Percentiles rank a stretch among this genome's conserved stretches.
phyloP scores from a whole-genome alignment of 495 filamentous ascomycete species.

The Penicillium turbatum region DNA sequence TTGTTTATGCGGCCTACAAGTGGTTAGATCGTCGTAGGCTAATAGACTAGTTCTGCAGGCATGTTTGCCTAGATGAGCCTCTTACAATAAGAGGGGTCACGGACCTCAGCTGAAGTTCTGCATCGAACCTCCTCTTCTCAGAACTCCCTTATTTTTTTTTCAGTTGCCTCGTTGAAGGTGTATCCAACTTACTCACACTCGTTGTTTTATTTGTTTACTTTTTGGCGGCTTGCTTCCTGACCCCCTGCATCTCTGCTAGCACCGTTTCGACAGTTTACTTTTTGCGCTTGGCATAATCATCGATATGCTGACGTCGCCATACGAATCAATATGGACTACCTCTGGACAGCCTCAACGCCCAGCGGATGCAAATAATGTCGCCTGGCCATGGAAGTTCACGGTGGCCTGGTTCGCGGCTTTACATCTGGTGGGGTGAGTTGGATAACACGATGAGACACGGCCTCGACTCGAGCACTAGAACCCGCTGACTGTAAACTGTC shows the following conservation, averaged over 20 bases:
- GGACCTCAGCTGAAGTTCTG: not conserved
- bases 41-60: constrained; percentile 1
- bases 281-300: not conserved
- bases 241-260: not conserved
- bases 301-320: not conserved
- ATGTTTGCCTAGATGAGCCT: not conserved
- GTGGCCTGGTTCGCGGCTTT: not conserved
- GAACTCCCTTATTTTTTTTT: not conserved
- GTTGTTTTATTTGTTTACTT: not conserved
- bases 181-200: not conserved
- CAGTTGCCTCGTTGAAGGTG: not conserved
- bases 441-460: not conserved
- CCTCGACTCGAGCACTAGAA: not conserved
- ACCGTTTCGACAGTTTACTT: not conserved
- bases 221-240: too few species aligned
- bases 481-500: not conserved
- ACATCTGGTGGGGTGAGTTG: constrained; percentile 2
- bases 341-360: not conserved
- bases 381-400: not conserved
- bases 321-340: not conserved
- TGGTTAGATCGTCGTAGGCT: constrained; percentile 1
- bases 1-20: not conserved
- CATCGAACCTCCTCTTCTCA: not conserved
- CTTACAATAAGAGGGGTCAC: not conserved
- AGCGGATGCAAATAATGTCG: not conserved